Conservation (phyloP, 345 rosid genomes). For the Eucalyptus fibrosa region DNA sequence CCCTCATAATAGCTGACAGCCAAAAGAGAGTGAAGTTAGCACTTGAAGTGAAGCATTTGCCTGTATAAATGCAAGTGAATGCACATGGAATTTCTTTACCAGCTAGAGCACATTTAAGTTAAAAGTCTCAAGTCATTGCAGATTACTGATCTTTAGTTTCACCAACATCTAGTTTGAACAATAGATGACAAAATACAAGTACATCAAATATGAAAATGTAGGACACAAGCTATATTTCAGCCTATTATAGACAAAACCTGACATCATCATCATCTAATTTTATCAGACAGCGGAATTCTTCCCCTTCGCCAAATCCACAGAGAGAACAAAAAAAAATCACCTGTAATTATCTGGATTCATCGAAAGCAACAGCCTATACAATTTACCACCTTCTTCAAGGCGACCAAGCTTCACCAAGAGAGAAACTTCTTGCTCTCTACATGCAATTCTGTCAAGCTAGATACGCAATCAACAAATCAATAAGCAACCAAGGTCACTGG, state of each 20-base stretch:
- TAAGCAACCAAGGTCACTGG: not conserved
- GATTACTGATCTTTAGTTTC: not conserved
- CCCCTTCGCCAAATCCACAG: not conserved
- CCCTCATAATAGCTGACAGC: slow-evolving; percentile 78
- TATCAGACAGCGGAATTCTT: not conserved
- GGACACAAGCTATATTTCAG: not conserved
- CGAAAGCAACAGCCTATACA: slow-evolving; percentile 61
- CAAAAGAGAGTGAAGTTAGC: not conserved
- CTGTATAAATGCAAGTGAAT: not conserved
- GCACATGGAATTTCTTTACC: not conserved
- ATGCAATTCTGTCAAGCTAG: slow-evolving; percentile 82
- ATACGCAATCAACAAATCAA: slow-evolving; percentile 1
- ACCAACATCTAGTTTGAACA: not conserved
- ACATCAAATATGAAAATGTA: not conserved
- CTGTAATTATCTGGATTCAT: slow-evolving; percentile 98
- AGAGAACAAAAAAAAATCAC: slow-evolving; percentile 12
- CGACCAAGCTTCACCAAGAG: slow-evolving; percentile 66
- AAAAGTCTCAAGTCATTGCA: not conserved
- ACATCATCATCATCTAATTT: not conserved
- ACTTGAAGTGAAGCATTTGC: not conserved
- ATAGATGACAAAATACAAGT: not conserved
- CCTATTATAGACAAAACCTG: not conserved
- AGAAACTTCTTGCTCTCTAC: slow-evolving; percentile 83
- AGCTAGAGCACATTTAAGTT: not conserved
- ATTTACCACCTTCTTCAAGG: slow-evolving; percentile 65